phyloP scores from a whole-genome alignment of 1,284 basidiomycete genomes.

The Rhodofomes roseus region DNA sequence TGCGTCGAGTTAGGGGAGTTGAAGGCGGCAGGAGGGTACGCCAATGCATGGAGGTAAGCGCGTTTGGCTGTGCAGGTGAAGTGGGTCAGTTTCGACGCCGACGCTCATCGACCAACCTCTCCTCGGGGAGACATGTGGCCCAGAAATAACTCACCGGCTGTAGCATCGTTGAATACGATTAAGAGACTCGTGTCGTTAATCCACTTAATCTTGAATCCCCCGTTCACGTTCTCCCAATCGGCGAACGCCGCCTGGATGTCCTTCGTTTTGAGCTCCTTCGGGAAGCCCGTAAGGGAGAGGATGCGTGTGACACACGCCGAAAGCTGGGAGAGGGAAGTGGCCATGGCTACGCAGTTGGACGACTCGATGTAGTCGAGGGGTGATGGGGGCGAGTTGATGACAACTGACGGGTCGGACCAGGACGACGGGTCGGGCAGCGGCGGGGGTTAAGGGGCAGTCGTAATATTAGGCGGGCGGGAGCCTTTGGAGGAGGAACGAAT shows the following conservation, averaged over 20 bases:
- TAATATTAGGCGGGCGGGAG: slow-evolving; percentile 22
- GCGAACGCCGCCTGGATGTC: slow-evolving; percentile 91
- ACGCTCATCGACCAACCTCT: not conserved
- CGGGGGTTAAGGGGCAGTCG: slow-evolving; percentile 23
- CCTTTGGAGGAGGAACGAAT: slow-evolving; percentile 24
- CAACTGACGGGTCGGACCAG: slow-evolving; percentile 12
- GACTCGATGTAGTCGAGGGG: slow-evolving; percentile 11
- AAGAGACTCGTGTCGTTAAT: slow-evolving; percentile 93
- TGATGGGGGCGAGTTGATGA: slow-evolving; percentile 11
- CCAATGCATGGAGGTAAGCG: slow-evolving; percentile 87
- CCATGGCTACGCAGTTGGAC: slow-evolving; percentile 27
- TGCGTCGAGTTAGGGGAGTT: slow-evolving; percentile 51
- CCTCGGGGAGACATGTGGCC: slow-evolving; percentile 2
- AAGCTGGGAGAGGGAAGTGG: slow-evolving; percentile 66
- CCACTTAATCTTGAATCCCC: slow-evolving; percentile 99
- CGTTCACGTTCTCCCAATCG: slow-evolving; percentile 83
- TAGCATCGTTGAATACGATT: slow-evolving; percentile 89
- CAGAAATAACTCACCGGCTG: slow-evolving; percentile 59
- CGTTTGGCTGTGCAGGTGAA: slow-evolving; percentile 66
- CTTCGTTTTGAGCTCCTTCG: slow-evolving; percentile 94
- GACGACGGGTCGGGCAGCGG: slow-evolving; percentile 17
- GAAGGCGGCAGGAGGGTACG: slow-evolving; percentile 77
- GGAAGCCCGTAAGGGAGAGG: slow-evolving; percentile 87
- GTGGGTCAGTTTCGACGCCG: slow-evolving; percentile 7
- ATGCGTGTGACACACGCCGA: slow-evolving; percentile 96